Evolutionary conservation across 2,329 filamentous ascomycete species (phyloP), one percentile per base, ranked within the genome.

Genomic region (Botryotinia globosa): DNA sequence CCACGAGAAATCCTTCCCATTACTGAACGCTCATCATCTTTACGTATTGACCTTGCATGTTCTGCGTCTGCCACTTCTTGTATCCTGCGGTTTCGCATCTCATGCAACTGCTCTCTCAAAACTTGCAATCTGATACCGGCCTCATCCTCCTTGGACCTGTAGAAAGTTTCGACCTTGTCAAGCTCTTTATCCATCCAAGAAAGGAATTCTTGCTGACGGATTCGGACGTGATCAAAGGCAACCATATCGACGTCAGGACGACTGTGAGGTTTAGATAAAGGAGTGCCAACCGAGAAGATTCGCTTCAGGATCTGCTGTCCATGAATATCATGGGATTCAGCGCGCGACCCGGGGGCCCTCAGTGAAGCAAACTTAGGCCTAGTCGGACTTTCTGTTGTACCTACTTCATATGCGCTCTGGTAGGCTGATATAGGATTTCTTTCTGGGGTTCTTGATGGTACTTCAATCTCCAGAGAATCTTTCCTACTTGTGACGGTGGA

Each of bases 161-260:
- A 98, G 79, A 99, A 99, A 0, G 85, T 83, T 80, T 99, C 94
- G 18, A 99, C 93, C 82, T 98, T 99, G n/a, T 90, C 86, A 22
- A 99, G 85, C 82, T 99, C 92, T 16, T 84, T 84, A 77, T 98
- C 93, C 70, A 99, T 84, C 79, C 96, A 99, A 0, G 85, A 83
- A 81, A 94, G 95, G 80, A 99, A 98, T 22, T 97, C 93, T n/a
- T 87, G 87, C 81, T 97, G 91, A 29, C 90, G 87, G 72, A 90
- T 85, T 62, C 92, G 91, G 5, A 97, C 86, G 56, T 93, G 87
- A 59, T 89, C 87, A 67, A 87, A 85, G 2, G 86, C 84, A 72
- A 88, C 87, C 9, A 88, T 81, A 25, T 87, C 86, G 6, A 86
- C 82, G 76, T 87, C 85, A 8, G 74, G 69, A 80, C 80, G 44